Conservation (phyloP, 768 basidiomycete genomes). For the Lactarius vividus region DNA sequence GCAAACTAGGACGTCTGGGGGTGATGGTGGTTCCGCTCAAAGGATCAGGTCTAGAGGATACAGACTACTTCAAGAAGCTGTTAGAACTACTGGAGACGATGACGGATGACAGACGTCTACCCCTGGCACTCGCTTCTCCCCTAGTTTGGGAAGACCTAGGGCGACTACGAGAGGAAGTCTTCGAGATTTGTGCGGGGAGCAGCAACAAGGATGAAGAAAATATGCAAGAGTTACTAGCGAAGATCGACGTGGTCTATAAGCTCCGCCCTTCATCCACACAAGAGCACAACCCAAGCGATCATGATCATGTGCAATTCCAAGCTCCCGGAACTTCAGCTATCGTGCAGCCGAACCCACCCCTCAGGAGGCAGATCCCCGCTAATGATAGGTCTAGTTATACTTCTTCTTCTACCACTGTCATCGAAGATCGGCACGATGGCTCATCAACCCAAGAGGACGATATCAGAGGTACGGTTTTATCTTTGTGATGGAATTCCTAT, state of each 20-base stretch:
- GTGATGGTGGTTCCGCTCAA: background rate
- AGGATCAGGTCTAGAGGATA: background rate
- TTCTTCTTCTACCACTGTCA: background rate
- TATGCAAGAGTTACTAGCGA: background rate
- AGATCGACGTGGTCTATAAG: background rate
- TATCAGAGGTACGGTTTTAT: background rate
- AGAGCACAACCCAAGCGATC: background rate
- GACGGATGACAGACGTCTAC: background rate
- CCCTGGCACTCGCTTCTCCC: background rate
- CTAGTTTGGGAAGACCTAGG: slow-evolving; percentile 1
- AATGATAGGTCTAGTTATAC: background rate
- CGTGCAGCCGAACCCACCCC: background rate
- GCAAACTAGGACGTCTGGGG: slow-evolving; percentile 1
- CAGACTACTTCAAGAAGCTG: slow-evolving; percentile 3
- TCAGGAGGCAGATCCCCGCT: background rate
- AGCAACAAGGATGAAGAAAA: background rate
- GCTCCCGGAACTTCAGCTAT: no score
- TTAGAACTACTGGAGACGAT: background rate
- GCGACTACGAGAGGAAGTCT: background rate
- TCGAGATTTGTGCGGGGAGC: background rate
- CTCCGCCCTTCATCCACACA: background rate
- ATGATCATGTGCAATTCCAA: background rate
- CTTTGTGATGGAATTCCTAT: background rate
- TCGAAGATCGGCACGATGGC: background rate
- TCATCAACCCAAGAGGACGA: background rate